phyloP scores from a whole-genome alignment of 345 rosid genomes.

The Pugionium cornutum region DNA sequence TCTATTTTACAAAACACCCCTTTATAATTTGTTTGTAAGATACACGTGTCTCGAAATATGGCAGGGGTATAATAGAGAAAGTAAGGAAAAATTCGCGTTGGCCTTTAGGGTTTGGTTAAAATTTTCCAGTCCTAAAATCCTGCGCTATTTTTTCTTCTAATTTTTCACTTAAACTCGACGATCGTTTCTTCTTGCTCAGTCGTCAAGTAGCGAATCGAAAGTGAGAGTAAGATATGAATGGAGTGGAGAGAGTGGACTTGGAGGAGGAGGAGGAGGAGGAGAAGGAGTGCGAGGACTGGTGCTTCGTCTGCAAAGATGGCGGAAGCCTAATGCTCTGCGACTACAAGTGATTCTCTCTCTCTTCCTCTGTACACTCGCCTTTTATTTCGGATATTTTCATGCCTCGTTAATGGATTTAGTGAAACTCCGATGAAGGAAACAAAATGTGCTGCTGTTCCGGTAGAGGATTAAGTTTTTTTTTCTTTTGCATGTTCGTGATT shows the following conservation, averaged over 20 bases:
- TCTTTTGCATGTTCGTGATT: conserved; percentile 29
- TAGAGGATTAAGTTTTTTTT: background rate
- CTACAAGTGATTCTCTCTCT: conserved; percentile 28
- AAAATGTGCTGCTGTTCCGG: conserved; percentile 12
- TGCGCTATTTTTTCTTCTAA: background rate
- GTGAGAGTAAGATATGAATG: conserved; percentile 7
- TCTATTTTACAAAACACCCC: conserved; percentile 1
- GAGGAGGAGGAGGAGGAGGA: conserved; percentile 24
- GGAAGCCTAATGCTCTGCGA: conserved; percentile 39
- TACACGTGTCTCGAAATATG: background rate
- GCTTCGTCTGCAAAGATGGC: conserved; percentile 44
- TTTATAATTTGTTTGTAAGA: background rate
- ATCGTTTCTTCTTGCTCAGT: background rate
- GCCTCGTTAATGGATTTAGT: background rate
- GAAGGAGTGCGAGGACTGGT: conserved; percentile 39
- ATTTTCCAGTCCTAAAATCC: background rate
- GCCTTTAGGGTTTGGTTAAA: background rate
- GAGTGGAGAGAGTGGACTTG: background rate
- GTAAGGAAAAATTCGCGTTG: background rate
- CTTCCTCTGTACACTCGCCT: background rate
- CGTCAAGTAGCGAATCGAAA: background rate
- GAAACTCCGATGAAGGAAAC: conserved; percentile 3
- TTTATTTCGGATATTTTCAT: background rate
- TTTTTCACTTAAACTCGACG: background rate
- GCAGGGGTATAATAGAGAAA: conserved; percentile 11